Conservation (phyloP, 768 basidiomycete genomes). For the Phaeolepiota aurea region DNA sequence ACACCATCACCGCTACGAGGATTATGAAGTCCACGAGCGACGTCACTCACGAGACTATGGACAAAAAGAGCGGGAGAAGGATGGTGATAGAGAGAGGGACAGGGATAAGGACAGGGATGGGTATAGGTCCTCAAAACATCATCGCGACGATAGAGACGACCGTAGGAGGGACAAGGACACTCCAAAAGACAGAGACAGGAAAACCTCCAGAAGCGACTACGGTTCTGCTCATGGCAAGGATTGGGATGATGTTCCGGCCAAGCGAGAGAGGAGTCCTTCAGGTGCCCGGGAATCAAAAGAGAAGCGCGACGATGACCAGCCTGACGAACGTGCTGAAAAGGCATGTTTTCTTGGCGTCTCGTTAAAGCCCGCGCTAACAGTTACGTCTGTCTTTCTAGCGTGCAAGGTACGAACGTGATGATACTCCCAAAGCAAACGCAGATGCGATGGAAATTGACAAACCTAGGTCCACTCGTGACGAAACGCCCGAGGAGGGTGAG, state of each 20-base stretch:
- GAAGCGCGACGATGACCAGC: constrained; percentile 44
- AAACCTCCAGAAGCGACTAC: constrained; percentile 22
- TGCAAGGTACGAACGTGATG: constrained; percentile 41
- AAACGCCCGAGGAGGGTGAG: constrained; percentile 85
- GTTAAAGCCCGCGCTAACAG: not conserved
- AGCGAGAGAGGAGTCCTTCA: constrained; percentile 25
- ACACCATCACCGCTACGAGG: constrained; percentile 42
- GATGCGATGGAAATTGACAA: constrained; percentile 37
- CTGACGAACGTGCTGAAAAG: constrained; percentile 60
- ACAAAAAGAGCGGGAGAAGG: constrained; percentile 26
- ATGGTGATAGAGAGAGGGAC: constrained; percentile 24
- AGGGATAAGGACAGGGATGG: constrained; percentile 32
- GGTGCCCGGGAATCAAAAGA: constrained; percentile 37
- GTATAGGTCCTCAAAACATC: constrained; percentile 38
- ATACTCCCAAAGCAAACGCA: constrained; percentile 9
- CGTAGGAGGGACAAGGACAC: constrained; percentile 43
- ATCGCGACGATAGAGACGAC: constrained; percentile 45
- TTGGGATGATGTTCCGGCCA: constrained; percentile 36
- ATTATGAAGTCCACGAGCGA: constrained; percentile 32
- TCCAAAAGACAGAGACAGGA: constrained; percentile 30
- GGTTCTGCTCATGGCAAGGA: constrained; percentile 29
- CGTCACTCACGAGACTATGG: constrained; percentile 33
- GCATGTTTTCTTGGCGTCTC: constrained; percentile 26
- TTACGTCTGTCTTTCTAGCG: too few species aligned
- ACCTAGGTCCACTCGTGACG: constrained; percentile 40